Evolutionary conservation across 108 stramenopile species (phyloP).

Genomic region (Craspedostauros australis): DNA sequence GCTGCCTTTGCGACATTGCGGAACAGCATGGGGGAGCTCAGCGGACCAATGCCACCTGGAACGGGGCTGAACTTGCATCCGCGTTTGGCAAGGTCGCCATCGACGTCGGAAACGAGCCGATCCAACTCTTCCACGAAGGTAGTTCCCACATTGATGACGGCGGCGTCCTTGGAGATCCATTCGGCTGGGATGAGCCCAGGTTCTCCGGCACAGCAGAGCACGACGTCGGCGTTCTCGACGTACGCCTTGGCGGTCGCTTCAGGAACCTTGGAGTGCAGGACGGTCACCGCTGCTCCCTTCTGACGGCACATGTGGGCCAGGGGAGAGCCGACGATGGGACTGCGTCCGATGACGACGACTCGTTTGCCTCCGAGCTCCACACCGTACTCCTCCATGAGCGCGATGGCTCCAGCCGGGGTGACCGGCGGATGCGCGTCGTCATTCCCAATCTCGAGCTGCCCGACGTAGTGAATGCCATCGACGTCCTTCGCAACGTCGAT

Average conservation of each 20-base stretch:
- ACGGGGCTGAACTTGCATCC: slow-evolving; percentile 20
- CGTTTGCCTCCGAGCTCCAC: slow-evolving; percentile 9
- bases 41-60: slow-evolving; percentile 34
- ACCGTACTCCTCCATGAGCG: slow-evolving; percentile 15
- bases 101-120: slow-evolving; percentile 20
- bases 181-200: slow-evolving; percentile 18
- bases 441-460: slow-evolving; percentile 22
- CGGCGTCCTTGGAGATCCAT: slow-evolving; percentile 27
- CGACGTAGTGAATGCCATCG: slow-evolving; percentile 33
- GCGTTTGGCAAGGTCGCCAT: slow-evolving; percentile 16
- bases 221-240: slow-evolving; percentile 22
- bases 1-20: slow-evolving; percentile 31
- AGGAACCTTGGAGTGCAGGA: slow-evolving; percentile 8
- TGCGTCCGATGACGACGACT: slow-evolving; percentile 30
- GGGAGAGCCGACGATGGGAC: slow-evolving; percentile 24
- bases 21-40: slow-evolving; percentile 24
- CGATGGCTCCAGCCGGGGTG: slow-evolving; percentile 23
- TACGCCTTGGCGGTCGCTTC: slow-evolving; percentile 3
- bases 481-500: slow-evolving; percentile 31
- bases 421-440: too few species aligned
- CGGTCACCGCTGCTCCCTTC: slow-evolving; percentile 21
- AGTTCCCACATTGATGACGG: slow-evolving; percentile 27
- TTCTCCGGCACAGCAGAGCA: slow-evolving; percentile 28
- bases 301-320: slow-evolving; percentile 23
- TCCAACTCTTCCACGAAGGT: slow-evolving; percentile 25